These are phyloP conservation scores for Coemansia guatemalensis DNA, from an alignment of 192 early-diverging fungal species.

Conservation along the genomic window DNA sequence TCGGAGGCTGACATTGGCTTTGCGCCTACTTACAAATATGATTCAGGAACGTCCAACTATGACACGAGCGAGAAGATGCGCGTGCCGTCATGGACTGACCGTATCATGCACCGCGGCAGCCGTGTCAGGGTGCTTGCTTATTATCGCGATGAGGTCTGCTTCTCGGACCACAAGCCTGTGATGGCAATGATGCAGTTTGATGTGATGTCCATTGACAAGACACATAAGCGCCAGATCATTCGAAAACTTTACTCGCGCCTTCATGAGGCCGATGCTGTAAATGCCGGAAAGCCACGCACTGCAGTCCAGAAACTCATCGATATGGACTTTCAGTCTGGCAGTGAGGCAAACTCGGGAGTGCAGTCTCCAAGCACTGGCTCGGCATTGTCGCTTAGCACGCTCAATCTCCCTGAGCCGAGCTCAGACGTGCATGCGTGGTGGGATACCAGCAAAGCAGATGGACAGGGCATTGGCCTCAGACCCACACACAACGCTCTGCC, in stretches of 20 bases:
- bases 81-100: slow-evolving; percentile 95
- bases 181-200: slow-evolving; percentile 44
- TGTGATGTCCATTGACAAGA: slow-evolving; percentile 47
- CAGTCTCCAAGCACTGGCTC: not conserved
- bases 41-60: slow-evolving; percentile 75
- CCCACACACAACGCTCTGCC: not conserved
- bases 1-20: slow-evolving; percentile 78
- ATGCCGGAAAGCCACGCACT: not conserved
- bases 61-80: slow-evolving; percentile 95
- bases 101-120: slow-evolving; percentile 61
- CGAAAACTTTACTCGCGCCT: slow-evolving; percentile 33
- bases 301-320: slow-evolving; percentile 37
- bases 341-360: not conserved
- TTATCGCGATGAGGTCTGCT: slow-evolving; percentile 45
- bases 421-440: slow-evolving; percentile 37
- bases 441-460: slow-evolving; percentile 8
- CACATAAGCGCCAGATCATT: slow-evolving; percentile 30
- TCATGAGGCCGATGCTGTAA: slow-evolving; percentile 11
- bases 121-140: slow-evolving; percentile 29
- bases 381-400: not conserved
- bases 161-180: slow-evolving; percentile 55
- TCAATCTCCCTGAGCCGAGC: slow-evolving; percentile 31
- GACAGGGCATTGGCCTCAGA: not conserved
- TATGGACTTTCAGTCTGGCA: slow-evolving; percentile 13
- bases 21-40: slow-evolving; percentile 98